A percentile compares a stretch with the other conserved stretches of the same genome.
Evolutionary conservation across 2,329 filamentous ascomycete genomes (phyloP).

Genomic region (Penicillium freii): DNA sequence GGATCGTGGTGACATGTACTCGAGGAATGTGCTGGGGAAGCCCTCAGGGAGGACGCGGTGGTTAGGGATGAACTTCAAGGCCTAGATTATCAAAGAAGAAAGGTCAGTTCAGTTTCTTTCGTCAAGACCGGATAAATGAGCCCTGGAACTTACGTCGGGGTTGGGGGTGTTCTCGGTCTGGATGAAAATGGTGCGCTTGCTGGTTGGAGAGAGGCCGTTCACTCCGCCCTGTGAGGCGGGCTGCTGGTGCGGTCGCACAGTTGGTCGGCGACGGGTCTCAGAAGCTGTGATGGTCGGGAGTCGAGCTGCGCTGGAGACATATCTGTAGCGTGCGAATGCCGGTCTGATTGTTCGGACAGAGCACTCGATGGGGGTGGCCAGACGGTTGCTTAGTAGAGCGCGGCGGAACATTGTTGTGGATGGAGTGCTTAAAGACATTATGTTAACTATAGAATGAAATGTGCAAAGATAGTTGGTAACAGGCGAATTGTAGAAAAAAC

Average conservation of each 20-base stretch:
- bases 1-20: slow-evolving; percentile 85
- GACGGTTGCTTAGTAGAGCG: slow-evolving; percentile 27
- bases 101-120: neutral
- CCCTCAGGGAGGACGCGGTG: slow-evolving; percentile 75
- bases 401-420: slow-evolving; percentile 36
- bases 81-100: slow-evolving; percentile 31
- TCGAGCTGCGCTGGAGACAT: slow-evolving; percentile 45
- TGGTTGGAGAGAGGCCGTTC: slow-evolving; percentile 40
- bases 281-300: slow-evolving; percentile 50
- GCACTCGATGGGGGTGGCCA: slow-evolving; percentile 26
- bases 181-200: slow-evolving; percentile 83
- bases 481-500: slow-evolving; percentile 1
- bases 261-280: slow-evolving; percentile 47
- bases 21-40: slow-evolving; percentile 74
- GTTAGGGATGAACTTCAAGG: slow-evolving; percentile 94
- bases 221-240: slow-evolving; percentile 36
- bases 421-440: slow-evolving; percentile 34
- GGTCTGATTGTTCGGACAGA: slow-evolving; percentile 30
- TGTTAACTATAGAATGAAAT: slow-evolving; percentile 6
- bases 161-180: slow-evolving; percentile 96
- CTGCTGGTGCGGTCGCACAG: slow-evolving; percentile 45
- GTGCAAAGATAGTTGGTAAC: neutral
- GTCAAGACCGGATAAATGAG: neutral
- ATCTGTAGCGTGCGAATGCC: slow-evolving; percentile 35
- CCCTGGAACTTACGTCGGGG: slow-evolving; percentile 62